Conservation (phyloP, 805 yeast genomes). For the Metschnikowia lachancei region DNA sequence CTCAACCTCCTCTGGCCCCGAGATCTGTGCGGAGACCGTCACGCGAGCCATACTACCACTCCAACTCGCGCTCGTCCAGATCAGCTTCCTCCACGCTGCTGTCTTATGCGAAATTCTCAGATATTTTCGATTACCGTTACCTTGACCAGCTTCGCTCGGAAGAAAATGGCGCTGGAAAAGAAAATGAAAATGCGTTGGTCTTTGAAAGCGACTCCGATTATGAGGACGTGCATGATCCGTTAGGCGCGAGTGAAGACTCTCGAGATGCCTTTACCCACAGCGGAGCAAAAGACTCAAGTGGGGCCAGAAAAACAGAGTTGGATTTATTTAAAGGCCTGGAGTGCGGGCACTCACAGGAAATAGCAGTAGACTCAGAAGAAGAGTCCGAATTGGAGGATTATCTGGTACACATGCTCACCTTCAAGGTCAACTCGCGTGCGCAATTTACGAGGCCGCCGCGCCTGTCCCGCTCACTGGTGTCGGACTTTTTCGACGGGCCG, state of each 20-base stretch:
- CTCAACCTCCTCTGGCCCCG: constrained; percentile 10
- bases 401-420: constrained; percentile 19
- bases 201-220: constrained; percentile 20
- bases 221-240: constrained; percentile 10
- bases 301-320: background rate
- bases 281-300: background rate
- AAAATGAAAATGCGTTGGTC: constrained; percentile 15
- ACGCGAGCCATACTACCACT: constrained; percentile 19
- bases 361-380: constrained; percentile 5
- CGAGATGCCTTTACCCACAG: too few species aligned
- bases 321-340: background rate
- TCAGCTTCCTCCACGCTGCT: constrained; percentile 10
- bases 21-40: constrained; percentile 16
- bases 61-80: constrained; percentile 6
- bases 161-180: background rate
- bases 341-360: background rate
- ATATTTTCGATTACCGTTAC: constrained; percentile 18
- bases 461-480: constrained; percentile 1
- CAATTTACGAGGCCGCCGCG: constrained; percentile 17
- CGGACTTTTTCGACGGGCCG: constrained; percentile 15
- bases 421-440: constrained; percentile 18
- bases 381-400: constrained; percentile 19
- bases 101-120: constrained; percentile 18
- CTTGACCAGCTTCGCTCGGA: constrained; percentile 6
- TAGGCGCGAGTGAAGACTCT: background rate